A percentile compares a stretch with the other conserved stretches of the same genome.
These are phyloP conservation scores for Hypocrella siamensis DNA, from an alignment of 2,329 filamentous ascomycete genomes.

Conservation along the genomic window DNA sequence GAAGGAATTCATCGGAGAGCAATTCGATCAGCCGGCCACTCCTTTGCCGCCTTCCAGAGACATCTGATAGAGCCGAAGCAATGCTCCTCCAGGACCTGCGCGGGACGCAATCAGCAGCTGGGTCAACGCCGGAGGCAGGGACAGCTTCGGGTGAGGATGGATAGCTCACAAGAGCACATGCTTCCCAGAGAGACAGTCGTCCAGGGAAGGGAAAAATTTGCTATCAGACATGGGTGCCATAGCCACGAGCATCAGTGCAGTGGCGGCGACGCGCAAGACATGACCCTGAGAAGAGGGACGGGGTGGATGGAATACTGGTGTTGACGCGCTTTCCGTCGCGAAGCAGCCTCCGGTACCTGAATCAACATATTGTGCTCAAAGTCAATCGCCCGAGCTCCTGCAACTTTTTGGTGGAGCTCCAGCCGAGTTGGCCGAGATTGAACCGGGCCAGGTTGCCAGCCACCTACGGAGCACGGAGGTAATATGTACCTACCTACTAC, in stretches of 20 bases:
- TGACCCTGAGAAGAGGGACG: conserved; percentile 13
- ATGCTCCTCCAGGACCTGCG: conserved; percentile 46
- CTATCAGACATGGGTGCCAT: conserved; percentile 59
- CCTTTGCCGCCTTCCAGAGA: conserved; percentile 36
- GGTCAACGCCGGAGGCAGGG: background rate
- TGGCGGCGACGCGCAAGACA: conserved; percentile 21
- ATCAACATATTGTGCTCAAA: conserved; percentile 1
- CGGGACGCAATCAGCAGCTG: conserved; percentile 5
- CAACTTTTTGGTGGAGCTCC: background rate
- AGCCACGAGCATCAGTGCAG: conserved; percentile 35
- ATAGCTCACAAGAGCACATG: conserved; percentile 58
- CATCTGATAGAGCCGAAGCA: conserved; percentile 39
- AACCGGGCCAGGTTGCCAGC: too few relatives aligned
- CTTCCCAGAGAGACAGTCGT: conserved; percentile 71
- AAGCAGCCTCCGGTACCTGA: conserved; percentile 1
- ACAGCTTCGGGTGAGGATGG: background rate
- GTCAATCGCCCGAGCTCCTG: background rate
- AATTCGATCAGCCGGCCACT: conserved; percentile 47
- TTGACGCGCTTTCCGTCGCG: conserved; percentile 18
- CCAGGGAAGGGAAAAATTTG: conserved; percentile 70
- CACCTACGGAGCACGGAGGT: too few relatives aligned
- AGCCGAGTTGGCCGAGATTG: conserved; percentile 1
- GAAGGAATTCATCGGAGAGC: conserved; percentile 53
- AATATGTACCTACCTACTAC: too few relatives aligned
- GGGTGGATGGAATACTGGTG: conserved; percentile 11